phyloP scores from a whole-genome alignment of 805 yeast species.

The Saccharomyces mikatae region DNA sequence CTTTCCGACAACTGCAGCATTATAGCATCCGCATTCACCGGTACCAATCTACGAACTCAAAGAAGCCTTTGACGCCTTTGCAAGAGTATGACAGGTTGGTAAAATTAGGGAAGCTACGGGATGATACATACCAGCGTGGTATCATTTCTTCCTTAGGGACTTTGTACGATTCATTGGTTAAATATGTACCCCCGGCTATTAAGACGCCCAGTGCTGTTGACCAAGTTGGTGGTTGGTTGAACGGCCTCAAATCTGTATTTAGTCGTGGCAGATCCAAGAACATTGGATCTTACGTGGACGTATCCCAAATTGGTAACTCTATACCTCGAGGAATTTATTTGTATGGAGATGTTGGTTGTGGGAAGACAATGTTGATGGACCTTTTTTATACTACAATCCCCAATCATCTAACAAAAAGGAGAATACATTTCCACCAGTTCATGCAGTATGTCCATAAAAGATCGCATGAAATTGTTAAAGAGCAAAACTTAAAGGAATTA shows the following conservation, averaged over 20 bases:
- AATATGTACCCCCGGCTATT: slow-evolving; percentile 58
- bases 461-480: slow-evolving; percentile 61
- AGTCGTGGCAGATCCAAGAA: slow-evolving; percentile 5
- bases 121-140: slow-evolving; percentile 74
- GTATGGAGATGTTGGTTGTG: slow-evolving; percentile 97
- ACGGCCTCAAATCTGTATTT: slow-evolving; percentile 5
- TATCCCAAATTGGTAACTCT: slow-evolving; percentile 20
- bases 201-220: slow-evolving; percentile 43
- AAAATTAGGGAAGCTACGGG: slow-evolving; percentile 43
- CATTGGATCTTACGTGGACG: slow-evolving; percentile 8
- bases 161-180: slow-evolving; percentile 45
- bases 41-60: slow-evolving; percentile 5
- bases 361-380: slow-evolving; percentile 97
- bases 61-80: slow-evolving; percentile 34
- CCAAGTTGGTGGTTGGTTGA: slow-evolving; percentile 32
- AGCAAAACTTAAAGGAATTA: slow-evolving; percentile 40
- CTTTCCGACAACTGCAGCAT: neutral
- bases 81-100: slow-evolving; percentile 45
- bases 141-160: slow-evolving; percentile 55
- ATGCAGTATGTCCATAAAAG: slow-evolving; percentile 91
- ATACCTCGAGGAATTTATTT: slow-evolving; percentile 81
- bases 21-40: neutral
- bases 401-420: slow-evolving; percentile 58
- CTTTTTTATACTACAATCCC: slow-evolving; percentile 84
- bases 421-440: slow-evolving; percentile 93